These are phyloP conservation scores for Ustilago xerochloae DNA, from an alignment of 1,284 basidiomycete species.

Conservation along the genomic window DNA sequence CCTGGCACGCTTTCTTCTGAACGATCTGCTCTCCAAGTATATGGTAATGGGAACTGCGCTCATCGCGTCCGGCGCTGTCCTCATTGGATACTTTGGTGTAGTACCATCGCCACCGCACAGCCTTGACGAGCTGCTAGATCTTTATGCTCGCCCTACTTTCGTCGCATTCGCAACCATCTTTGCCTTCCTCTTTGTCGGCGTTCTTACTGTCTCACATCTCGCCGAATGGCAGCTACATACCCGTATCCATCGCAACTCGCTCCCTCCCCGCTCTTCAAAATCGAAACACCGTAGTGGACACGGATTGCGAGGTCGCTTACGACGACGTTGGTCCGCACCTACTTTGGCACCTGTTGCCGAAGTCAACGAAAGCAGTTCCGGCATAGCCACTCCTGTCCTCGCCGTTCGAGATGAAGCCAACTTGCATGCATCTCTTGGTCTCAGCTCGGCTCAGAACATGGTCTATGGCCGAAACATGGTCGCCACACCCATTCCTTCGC, in stretches of 20 bases:
- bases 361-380: conserved; percentile 65
- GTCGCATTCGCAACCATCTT: conserved; percentile 76
- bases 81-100: conserved; percentile 91
- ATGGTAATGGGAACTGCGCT: conserved; percentile 86
- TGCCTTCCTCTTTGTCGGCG: conserved; percentile 76
- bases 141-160: conserved; percentile 84
- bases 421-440: conserved; percentile 13
- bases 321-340: conserved; percentile 57
- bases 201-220: conserved; percentile 60
- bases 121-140: conserved; percentile 82
- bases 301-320: conserved; percentile 18
- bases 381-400: conserved; percentile 60
- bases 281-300: conserved; percentile 20
- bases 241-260: conserved; percentile 26
- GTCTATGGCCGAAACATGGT: conserved; percentile 34
- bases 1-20: conserved; percentile 85
- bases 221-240: conserved; percentile 66
- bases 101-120: conserved; percentile 90
- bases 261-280: conserved; percentile 13
- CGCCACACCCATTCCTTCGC: conserved; percentile 19
- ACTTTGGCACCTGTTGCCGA: conserved; percentile 65
- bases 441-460: conserved; percentile 14
- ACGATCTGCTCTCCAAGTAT: conserved; percentile 84
- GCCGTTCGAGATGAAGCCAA: conserved; percentile 47
- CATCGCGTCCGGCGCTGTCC: conserved; percentile 86